phyloP scores from a whole-genome alignment of 371 early-diverging fungal genomes.

The Haplosporangium sp. region DNA sequence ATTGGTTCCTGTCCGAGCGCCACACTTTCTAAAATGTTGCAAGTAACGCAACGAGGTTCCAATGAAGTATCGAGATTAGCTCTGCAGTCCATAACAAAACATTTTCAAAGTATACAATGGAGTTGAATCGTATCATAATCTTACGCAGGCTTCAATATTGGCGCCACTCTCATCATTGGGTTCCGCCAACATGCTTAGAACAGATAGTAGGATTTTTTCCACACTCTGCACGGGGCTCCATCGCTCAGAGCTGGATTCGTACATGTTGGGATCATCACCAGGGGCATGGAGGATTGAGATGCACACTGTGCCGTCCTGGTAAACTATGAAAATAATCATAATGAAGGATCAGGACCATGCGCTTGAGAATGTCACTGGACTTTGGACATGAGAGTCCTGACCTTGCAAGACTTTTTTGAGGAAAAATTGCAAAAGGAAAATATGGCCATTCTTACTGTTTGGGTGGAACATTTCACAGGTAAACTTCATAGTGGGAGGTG shows the following conservation, averaged over 20 bases:
- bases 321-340: constrained; percentile 64
- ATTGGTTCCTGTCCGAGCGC: constrained; percentile 85
- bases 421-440: no score
- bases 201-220: constrained; percentile 95
- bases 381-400: no score
- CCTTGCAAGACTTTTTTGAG: no score
- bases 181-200: constrained; percentile 91
- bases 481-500: constrained; percentile 92
- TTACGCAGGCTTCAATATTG: constrained; percentile 97
- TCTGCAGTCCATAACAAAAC: no score
- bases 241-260: constrained; percentile 92
- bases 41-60: background rate
- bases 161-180: constrained; percentile 99
- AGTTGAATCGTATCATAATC: constrained; percentile 17
- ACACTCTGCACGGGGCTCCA: constrained; percentile 99
- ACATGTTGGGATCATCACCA: constrained; percentile 97
- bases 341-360: no score
- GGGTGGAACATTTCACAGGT: constrained; percentile 96
- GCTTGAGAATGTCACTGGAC: no score
- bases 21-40: constrained; percentile 79
- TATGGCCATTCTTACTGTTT: constrained; percentile 65
- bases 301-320: constrained; percentile 98
- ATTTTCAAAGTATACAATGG: constrained; percentile 27
- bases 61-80: no score
- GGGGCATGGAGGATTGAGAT: constrained; percentile 99